These are phyloP conservation scores for Trichodelitschia bisporula DNA, from an alignment of 495 filamentous ascomycete genomes.

Conservation along the genomic window DNA sequence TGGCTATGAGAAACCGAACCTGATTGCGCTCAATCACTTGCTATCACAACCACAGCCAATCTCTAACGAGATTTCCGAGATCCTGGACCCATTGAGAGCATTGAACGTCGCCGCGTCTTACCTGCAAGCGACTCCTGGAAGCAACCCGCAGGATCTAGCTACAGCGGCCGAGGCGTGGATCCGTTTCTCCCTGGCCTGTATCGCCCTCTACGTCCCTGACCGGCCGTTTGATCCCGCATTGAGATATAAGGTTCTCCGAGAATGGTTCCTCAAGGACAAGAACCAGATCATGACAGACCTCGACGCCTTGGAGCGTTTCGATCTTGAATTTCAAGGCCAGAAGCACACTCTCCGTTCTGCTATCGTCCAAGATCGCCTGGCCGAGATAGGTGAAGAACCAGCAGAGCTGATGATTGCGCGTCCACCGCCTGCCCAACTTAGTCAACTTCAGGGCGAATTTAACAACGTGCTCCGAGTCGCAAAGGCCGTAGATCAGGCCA, in stretches of 20 bases:
- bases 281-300: conserved; percentile 29
- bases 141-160: not conserved
- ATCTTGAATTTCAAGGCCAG: conserved; percentile 9
- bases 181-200: conserved; percentile 32
- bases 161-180: conserved; percentile 28
- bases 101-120: not conserved
- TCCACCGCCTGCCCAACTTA: conserved; percentile 38
- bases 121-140: not conserved
- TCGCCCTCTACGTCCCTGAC: conserved; percentile 69
- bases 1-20: too few relatives aligned
- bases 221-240: conserved; percentile 69
- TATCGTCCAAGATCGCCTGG: conserved; percentile 24
- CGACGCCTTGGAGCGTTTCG: conserved; percentile 35
- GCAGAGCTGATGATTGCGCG: conserved; percentile 43
- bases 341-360: not conserved
- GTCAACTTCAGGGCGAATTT: conserved; percentile 60
- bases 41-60: not conserved
- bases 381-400: conserved; percentile 34
- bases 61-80: not conserved
- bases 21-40: not conserved
- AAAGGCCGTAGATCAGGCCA: conserved; percentile 4
- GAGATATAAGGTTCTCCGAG: conserved; percentile 42
- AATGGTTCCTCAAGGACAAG: conserved; percentile 32
- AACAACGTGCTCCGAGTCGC: conserved; percentile 35
- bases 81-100: not conserved